A percentile compares a stretch with the other conserved stretches of the same genome.
These are phyloP conservation scores for Raphanus hybrid DNA, from an alignment of 441 rosid genomes.

Conservation along the genomic window DNA sequence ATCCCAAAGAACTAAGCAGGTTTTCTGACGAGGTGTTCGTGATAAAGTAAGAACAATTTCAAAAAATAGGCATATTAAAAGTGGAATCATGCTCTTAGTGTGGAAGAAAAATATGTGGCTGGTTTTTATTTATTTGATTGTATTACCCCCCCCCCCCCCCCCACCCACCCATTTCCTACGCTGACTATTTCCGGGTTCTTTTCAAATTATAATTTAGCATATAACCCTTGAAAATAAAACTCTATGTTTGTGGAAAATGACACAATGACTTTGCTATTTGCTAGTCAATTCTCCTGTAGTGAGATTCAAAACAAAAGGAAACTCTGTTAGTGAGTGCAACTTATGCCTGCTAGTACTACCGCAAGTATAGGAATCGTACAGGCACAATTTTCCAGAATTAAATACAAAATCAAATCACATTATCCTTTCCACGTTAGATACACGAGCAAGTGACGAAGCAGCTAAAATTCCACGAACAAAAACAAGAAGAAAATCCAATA, in stretches of 20 bases:
- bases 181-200: background rate
- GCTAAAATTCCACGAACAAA: constrained; percentile 13
- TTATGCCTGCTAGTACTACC: background rate
- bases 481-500: background rate
- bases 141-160: too few relatives aligned
- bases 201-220: background rate
- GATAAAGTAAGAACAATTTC: too few relatives aligned
- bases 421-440: constrained; percentile 10
- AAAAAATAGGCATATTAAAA: too few relatives aligned
- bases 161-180: background rate
- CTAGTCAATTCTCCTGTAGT: background rate
- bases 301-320: background rate
- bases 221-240: background rate
- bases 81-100: too few relatives aligned
- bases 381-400: background rate
- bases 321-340: background rate
- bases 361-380: background rate
- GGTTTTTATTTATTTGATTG: too few relatives aligned
- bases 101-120: too few relatives aligned
- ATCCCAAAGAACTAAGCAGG: too few relatives aligned
- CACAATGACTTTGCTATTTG: background rate
- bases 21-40: too few relatives aligned
- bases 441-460: constrained; percentile 2
- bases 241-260: background rate
- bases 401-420: constrained; percentile 14